Conservation (phyloP, 1,284 basidiomycete species). For the Cutaneotrichosporon dermatis region DNA sequence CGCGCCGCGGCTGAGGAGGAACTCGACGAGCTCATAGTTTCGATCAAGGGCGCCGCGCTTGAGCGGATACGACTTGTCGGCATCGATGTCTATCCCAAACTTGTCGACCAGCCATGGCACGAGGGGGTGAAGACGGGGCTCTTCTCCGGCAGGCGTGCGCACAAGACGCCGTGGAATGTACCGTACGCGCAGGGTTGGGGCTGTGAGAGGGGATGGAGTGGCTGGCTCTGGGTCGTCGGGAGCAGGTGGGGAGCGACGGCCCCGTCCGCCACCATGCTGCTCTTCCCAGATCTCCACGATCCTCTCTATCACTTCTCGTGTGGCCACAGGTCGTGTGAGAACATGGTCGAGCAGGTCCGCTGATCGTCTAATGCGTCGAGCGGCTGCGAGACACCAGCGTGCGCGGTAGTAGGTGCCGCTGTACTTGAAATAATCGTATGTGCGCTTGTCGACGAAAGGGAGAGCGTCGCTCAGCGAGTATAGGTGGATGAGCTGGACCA, state of each 20-base stretch:
- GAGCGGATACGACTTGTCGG: conserved; percentile 70
- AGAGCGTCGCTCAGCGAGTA: conserved; percentile 59
- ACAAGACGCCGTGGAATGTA: conserved; percentile 43
- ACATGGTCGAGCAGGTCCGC: too few species aligned
- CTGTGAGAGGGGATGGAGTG: too few species aligned
- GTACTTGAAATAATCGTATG: conserved; percentile 55
- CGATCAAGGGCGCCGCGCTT: conserved; percentile 65
- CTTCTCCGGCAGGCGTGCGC: conserved; percentile 14
- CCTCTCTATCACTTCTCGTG: too few species aligned
- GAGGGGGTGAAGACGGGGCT: conserved; percentile 38
- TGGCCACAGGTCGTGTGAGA: too few species aligned
- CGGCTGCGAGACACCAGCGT: too few species aligned
- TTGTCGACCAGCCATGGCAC: conserved; percentile 38
- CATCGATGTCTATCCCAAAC: conserved; percentile 51
- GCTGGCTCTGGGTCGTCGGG: too few species aligned
- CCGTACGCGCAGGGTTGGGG: too few species aligned
- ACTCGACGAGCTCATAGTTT: conserved; percentile 61
- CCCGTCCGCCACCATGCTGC: too few species aligned
- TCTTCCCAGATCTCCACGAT: too few species aligned
- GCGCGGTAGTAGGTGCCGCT: conserved; percentile 29
- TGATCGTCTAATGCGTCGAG: too few species aligned
- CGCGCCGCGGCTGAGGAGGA: conserved; percentile 67
- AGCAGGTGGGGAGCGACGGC: too few species aligned
- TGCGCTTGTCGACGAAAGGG: conserved; percentile 56
- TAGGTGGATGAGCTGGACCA: conserved; percentile 68